Evolutionary conservation across 2,329 filamentous ascomycete species (phyloP), one percentile per base, ranked within the genome.

Genomic region (Cylindrodendrum hubeiense): DNA sequence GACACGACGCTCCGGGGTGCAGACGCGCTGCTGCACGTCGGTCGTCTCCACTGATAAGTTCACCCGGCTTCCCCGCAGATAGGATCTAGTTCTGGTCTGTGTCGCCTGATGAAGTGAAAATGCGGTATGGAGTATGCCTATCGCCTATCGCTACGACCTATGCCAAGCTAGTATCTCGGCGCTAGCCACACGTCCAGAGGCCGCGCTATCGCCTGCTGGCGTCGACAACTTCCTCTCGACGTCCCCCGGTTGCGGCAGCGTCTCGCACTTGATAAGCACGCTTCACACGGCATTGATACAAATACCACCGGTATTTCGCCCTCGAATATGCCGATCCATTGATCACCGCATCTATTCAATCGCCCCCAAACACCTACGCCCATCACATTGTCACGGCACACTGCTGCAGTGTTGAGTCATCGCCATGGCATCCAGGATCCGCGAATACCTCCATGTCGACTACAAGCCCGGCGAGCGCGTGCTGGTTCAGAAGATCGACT

Each of bases 401-500:
- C 10, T n/a, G n/a, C n/a, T n/a, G n/a, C n/a, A n/a, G n/a, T 19
- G n/a, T 21, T 12, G n/a, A 19, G 17, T 17, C 1, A 76, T 41
- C 28, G 19, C 52, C 37, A 67, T 67, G 65, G 60, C 44, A 24
- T 67, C 71, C 2, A 66, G 41, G 30, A 26, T 79, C n/a, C 73
- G 75, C 56, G 72, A 74, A 12, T 80, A 83, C 60, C 67, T 82
- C n/a, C 68, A 75, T 53, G 69, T 63, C 22, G 70, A 78, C 15
- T 78, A 80, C 46, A 74, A 75, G 26, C 79, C 80, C 0, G 79
- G 78, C 3, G 82, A 84, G 72, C 76, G 78, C 33, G 81, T 79
- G 63, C 76, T 90, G 30, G 78, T 90, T 6, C 82, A 81, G 43
- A 89, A 88, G 78, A 86, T 89, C 51, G 88, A 90, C 73, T 90